Evolutionary conservation across 1,284 basidiomycete species (phyloP).

Genomic region (Ustilago crameri): DNA sequence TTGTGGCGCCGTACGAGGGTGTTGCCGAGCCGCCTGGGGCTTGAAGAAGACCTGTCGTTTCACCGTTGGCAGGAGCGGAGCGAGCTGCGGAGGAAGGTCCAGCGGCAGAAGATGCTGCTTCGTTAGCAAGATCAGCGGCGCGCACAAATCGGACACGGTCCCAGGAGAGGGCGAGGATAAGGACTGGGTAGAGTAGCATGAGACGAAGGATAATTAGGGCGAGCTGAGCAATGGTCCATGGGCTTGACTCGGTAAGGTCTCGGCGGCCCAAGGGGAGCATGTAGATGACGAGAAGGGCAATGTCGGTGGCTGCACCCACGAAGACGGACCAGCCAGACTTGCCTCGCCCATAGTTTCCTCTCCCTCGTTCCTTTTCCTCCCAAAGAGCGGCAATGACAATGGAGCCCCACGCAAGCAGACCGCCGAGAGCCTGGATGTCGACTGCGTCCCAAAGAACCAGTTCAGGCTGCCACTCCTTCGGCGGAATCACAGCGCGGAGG

Average conservation of each 20-base stretch:
- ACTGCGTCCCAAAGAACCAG: slow-evolving; percentile 50
- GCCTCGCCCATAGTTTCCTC: slow-evolving; percentile 56
- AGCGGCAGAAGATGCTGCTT: slow-evolving; percentile 10
- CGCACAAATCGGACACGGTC: slow-evolving; percentile 54
- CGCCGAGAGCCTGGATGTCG: slow-evolving; percentile 57
- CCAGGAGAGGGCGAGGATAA: slow-evolving; percentile 51
- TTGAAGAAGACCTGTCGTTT: slow-evolving; percentile 34
- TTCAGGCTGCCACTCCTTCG: slow-evolving; percentile 57
- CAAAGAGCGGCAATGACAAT: slow-evolving; percentile 52
- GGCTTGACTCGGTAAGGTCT: slow-evolving; percentile 27
- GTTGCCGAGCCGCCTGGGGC: slow-evolving; percentile 14
- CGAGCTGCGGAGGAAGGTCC: slow-evolving; percentile 16
- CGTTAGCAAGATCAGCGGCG: slow-evolving; percentile 43
- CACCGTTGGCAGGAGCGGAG: slow-evolving; percentile 27
- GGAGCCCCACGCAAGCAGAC: slow-evolving; percentile 54
- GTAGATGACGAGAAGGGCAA: slow-evolving; percentile 46
- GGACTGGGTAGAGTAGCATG: slow-evolving; percentile 53
- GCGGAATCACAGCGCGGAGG: slow-evolving; percentile 60
- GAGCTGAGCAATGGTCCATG: slow-evolving; percentile 58
- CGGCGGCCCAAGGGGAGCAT: slow-evolving; percentile 32
- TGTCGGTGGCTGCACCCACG: slow-evolving; percentile 40
- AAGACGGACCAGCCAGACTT: slow-evolving; percentile 45
- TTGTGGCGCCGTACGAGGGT: slow-evolving; percentile 39
- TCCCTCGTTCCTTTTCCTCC: slow-evolving; percentile 53
- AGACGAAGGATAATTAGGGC: slow-evolving; percentile 51